A percentile compares a stretch with the other conserved stretches of the same genome.
Evolutionary conservation across 768 basidiomycete genomes (phyloP).

Genomic region (Leccinum longicurvipes): DNA sequence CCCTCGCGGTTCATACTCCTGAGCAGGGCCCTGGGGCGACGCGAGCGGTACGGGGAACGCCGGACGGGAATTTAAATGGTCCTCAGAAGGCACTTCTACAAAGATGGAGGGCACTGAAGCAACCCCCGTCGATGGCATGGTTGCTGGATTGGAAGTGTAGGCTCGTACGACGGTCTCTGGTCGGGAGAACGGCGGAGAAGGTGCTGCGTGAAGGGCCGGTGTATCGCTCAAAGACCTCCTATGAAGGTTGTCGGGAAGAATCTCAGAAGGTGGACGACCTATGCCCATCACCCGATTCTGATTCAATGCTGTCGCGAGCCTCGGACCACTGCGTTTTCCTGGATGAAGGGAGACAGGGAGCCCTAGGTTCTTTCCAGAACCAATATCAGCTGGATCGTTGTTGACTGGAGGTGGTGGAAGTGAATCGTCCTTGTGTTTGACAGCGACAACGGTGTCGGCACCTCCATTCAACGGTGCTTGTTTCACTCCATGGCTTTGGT

Average conservation of each 20-base stretch:
- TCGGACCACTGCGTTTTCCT: conserved; percentile 23
- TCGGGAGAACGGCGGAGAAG: conserved; percentile 3
- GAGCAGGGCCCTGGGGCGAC: background rate
- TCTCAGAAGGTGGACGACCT: conserved; percentile 9
- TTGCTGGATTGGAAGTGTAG: conserved; percentile 1
- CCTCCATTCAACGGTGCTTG: conserved; percentile 6
- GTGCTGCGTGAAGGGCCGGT: conserved; percentile 7
- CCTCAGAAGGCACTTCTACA: conserved; percentile 11
- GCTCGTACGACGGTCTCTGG: conserved; percentile 7
- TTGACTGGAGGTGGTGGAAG: conserved; percentile 42
- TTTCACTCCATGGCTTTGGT: conserved; percentile 7
- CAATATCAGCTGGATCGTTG: conserved; percentile 18
- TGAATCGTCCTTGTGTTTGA: conserved; percentile 27
- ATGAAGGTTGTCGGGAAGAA: conserved; percentile 3
- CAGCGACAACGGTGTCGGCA: background rate
- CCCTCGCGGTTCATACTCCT: background rate
- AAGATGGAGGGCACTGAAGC: conserved; percentile 17
- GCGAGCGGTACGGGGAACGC: conserved; percentile 6
- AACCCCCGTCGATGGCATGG: background rate
- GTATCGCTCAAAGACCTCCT: conserved; percentile 14
- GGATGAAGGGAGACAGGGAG: conserved; percentile 46
- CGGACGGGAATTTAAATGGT: background rate
- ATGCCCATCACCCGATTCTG: conserved; percentile 9
- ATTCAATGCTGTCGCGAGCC: conserved; percentile 18
- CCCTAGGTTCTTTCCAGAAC: conserved; percentile 15